Conservation (phyloP, 1,284 basidiomycete species). For the Lentinula novae-zelandiae region DNA sequence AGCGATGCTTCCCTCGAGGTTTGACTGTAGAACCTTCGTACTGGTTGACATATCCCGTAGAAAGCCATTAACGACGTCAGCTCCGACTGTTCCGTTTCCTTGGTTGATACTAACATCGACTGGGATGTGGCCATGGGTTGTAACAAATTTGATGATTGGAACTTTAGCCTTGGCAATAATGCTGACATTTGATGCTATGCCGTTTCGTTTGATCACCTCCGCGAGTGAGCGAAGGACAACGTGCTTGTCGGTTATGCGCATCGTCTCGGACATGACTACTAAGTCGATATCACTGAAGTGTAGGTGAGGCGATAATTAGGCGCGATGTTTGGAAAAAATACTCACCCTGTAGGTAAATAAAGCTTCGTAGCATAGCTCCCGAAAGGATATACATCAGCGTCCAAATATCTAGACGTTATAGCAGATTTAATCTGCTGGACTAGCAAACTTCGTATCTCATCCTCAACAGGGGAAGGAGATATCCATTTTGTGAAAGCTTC, state of each 20-base stretch:
- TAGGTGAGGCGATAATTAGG: not conserved
- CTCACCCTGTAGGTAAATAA: slow-evolving; percentile 90
- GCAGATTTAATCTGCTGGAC: slow-evolving; percentile 73
- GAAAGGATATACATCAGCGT: slow-evolving; percentile 84
- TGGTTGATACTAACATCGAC: slow-evolving; percentile 93
- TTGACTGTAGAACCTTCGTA: not conserved
- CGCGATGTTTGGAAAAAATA: slow-evolving; percentile 13
- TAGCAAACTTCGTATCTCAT: slow-evolving; percentile 77
- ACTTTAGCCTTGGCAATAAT: slow-evolving; percentile 91
- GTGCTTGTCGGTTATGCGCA: slow-evolving; percentile 59
- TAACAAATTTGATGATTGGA: slow-evolving; percentile 91
- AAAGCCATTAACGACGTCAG: slow-evolving; percentile 81
- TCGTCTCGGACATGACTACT: slow-evolving; percentile 63
- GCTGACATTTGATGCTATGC: slow-evolving; percentile 64
- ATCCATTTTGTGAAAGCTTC: slow-evolving; percentile 86
- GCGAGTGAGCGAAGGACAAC: slow-evolving; percentile 61
- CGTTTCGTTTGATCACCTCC: slow-evolving; percentile 57
- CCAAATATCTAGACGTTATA: slow-evolving; percentile 66
- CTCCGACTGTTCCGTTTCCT: slow-evolving; percentile 78
- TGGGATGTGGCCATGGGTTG: slow-evolving; percentile 51
- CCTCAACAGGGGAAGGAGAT: slow-evolving; percentile 81
- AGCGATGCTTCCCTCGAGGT: slow-evolving; percentile 43
- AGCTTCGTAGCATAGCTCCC: slow-evolving; percentile 94
- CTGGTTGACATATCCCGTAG: slow-evolving; percentile 60
- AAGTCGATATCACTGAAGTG: slow-evolving; percentile 69